These are phyloP conservation scores for Murraya koenigii DNA, from an alignment of 345 rosid species.

Conservation along the genomic window DNA sequence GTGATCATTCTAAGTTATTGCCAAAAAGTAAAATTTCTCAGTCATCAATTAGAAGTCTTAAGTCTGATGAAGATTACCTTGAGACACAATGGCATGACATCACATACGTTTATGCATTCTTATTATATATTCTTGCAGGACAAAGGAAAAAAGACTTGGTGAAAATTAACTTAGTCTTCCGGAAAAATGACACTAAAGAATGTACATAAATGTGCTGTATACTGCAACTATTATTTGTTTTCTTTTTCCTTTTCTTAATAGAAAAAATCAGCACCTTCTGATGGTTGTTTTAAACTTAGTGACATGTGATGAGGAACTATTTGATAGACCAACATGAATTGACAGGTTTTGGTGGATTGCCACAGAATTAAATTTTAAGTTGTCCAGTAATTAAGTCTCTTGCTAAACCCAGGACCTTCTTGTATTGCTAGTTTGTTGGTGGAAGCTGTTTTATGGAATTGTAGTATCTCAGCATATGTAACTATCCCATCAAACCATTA, in stretches of 20 bases:
- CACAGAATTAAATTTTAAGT: not conserved
- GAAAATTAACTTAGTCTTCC: not conserved
- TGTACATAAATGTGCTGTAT: not conserved
- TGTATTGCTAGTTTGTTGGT: not conserved
- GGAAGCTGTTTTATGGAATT: constrained; percentile 38
- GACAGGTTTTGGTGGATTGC: not conserved
- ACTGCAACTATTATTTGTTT: too few relatives aligned
- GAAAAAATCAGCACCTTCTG: not conserved
- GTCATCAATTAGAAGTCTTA: not conserved
- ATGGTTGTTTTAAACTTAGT: not conserved
- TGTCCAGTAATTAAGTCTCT: not conserved
- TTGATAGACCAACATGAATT: not conserved
- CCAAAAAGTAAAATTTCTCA: not conserved
- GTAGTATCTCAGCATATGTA: not conserved
- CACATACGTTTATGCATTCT: not conserved
- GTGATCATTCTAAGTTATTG: not conserved
- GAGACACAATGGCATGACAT: not conserved
- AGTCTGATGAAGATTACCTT: not conserved
- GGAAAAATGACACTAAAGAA: not conserved
- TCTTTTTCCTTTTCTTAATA: too few relatives aligned
- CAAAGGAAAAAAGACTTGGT: not conserved
- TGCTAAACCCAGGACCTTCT: not conserved
- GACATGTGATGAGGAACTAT: not conserved
- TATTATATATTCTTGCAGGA: not conserved
- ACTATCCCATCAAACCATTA: not conserved